Conservation (phyloP, 2,329 filamentous ascomycete genomes). For the Clarireedia homoeocarpa region DNA sequence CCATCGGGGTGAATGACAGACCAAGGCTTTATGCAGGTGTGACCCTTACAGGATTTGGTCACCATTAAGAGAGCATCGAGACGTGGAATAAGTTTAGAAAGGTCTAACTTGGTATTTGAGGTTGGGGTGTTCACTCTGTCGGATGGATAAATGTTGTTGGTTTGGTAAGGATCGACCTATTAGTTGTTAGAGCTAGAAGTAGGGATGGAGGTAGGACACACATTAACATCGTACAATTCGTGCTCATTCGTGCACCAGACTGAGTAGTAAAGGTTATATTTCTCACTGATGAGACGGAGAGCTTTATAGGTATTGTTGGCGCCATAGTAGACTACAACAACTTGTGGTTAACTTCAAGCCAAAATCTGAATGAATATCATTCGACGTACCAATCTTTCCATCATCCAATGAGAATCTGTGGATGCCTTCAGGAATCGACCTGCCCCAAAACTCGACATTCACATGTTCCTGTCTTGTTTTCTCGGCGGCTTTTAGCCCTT, state of each 20-base stretch:
- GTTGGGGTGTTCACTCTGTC: constrained; percentile 23
- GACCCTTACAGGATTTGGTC: constrained; percentile 51
- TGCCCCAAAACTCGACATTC: constrained; percentile 40
- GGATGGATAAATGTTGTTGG: constrained; percentile 36
- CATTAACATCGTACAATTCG: constrained; percentile 56
- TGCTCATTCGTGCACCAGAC: constrained; percentile 63
- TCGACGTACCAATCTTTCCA: constrained; percentile 18
- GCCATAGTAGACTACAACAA: constrained; percentile 15
- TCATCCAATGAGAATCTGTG: constrained; percentile 22
- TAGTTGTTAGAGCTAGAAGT: background rate
- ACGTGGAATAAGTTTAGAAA: constrained; percentile 28
- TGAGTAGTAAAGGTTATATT: constrained; percentile 56
- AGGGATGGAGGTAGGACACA: constrained; percentile 24
- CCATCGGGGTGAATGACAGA: constrained; percentile 44
- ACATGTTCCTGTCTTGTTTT: constrained; percentile 37
- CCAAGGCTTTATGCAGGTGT: constrained; percentile 49
- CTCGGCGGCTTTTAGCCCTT: constrained; percentile 15
- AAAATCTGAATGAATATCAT: background rate
- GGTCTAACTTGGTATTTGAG: constrained; percentile 16
- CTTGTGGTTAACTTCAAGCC: background rate
- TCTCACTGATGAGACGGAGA: constrained; percentile 35
- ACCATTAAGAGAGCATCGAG: constrained; percentile 53
- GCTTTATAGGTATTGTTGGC: constrained; percentile 43
- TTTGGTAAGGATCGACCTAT: constrained; percentile 45
- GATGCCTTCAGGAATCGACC: constrained; percentile 22